Evolutionary conservation across 371 early-diverging fungal genomes (phyloP), one percentile per base, ranked within the genome.

Genomic region (Nosema muscidifuracis): DNA sequence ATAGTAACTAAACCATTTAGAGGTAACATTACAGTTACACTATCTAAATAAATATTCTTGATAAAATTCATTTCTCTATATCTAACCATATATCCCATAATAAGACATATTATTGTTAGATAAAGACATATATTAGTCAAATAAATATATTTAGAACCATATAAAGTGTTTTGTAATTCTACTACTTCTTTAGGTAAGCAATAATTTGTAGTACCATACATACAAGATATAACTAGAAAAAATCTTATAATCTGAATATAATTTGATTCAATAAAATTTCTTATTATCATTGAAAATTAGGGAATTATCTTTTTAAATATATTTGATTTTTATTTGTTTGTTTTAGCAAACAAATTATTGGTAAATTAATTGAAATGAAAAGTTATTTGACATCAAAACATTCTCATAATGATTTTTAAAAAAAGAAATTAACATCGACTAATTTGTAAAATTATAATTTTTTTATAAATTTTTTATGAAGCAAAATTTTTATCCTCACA

Each of bases 201-300:
- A 30, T 62, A 70, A 43, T 70, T 62, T 70, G 71, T 50, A 16
- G 51, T 40, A 0, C 62, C 71, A 15, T 70, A 70, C 9, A 62
- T 12, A 33, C 71, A 70, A 15, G 57, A 31, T 18, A 63, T 24
- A 9, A 70, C n/a, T 20, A 70, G 43, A n/a, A 50, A 61, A 9
- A 61, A 13, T 28, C 18, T 61, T 22, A 28, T 4, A 28, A 38
- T 24, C 18, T 40, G 9, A 1, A 20, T 61, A 12, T 18, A 3
- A 20, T 4, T 20, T 10, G 61, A 42, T 7, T 61, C 43, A 9
- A 9, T 28, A 26, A 24, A 53, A 53, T 53, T 53, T n/a, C n/a
- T 53, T 15, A 7, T 26, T 20, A 15, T 53, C 55, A 53, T 53
- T 26, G 9, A 47, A 47, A n/a, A 47, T 12, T 4, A 20, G 47